Evolutionary conservation across 2,329 filamentous ascomycete species (phyloP).

Genomic region (Fusarium camptoceras): DNA sequence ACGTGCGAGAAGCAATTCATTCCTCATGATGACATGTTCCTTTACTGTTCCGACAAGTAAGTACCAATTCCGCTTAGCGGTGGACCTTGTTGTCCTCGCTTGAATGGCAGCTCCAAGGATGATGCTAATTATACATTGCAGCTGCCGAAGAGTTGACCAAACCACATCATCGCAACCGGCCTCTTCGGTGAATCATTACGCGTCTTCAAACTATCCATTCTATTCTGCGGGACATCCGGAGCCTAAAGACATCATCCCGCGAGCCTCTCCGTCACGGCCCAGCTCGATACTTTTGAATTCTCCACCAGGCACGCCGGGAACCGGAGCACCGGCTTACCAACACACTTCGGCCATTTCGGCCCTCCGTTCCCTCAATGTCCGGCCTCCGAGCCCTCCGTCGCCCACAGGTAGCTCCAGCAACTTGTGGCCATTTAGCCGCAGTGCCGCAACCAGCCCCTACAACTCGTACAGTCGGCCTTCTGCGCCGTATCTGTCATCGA

Average conservation of each 20-base stretch:
- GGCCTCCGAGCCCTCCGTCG: slow-evolving; percentile 67
- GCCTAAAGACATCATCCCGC: slow-evolving; percentile 71
- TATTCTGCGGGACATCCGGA: slow-evolving; percentile 62
- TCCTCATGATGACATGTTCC: slow-evolving; percentile 65
- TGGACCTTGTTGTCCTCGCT: slow-evolving; percentile 28
- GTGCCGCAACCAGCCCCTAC: slow-evolving; percentile 63
- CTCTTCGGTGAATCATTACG: slow-evolving; percentile 49
- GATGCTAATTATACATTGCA: slow-evolving; percentile 48
- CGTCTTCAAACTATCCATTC: slow-evolving; percentile 56
- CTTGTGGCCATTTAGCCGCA: slow-evolving; percentile 67
- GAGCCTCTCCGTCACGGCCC: slow-evolving; percentile 71
- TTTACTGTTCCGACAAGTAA: slow-evolving; percentile 74
- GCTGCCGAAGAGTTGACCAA: slow-evolving; percentile 67
- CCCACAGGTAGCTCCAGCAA: slow-evolving; percentile 58
- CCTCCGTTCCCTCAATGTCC: slow-evolving; percentile 65
- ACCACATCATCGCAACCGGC: slow-evolving; percentile 50
- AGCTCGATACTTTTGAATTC: slow-evolving; percentile 66
- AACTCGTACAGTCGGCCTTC: slow-evolving; percentile 61
- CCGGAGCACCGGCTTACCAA: slow-evolving; percentile 49
- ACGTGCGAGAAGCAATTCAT: slow-evolving; percentile 75
- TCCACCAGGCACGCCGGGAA: slow-evolving; percentile 61
- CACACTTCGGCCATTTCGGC: slow-evolving; percentile 66
- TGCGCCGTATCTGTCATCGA: slow-evolving; percentile 62
- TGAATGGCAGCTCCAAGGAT: slow-evolving; percentile 14
- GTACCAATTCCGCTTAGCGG: slow-evolving; percentile 47